These are phyloP conservation scores for Neofusicoccum ribis DNA, from an alignment of 2,329 filamentous ascomycete genomes.

Conservation along the genomic window DNA sequence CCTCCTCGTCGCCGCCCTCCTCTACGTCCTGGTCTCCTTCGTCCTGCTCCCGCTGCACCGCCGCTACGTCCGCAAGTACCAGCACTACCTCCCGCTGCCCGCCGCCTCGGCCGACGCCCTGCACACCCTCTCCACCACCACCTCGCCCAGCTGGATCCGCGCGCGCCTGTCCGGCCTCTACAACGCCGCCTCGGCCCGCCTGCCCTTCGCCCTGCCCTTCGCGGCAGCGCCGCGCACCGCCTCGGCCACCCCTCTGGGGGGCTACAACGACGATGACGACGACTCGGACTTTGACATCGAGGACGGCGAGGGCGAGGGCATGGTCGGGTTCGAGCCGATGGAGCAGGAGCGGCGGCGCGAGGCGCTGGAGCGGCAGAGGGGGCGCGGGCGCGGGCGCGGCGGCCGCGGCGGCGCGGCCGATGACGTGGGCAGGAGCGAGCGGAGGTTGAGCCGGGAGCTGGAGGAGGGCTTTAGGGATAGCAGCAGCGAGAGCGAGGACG, in stretches of 20 bases:
- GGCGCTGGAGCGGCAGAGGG: conserved; percentile 40
- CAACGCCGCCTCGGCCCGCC: not conserved
- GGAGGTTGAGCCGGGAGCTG: conserved; percentile 74
- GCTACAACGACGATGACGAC: conserved; percentile 20
- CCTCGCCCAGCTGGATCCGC: conserved; percentile 29
- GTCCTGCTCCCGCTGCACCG: conserved; percentile 46
- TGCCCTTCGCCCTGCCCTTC: conserved; percentile 11
- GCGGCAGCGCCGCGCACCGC: conserved; percentile 3
- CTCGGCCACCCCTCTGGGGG: not conserved
- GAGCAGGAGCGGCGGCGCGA: conserved; percentile 36
- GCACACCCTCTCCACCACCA: conserved; percentile 29
- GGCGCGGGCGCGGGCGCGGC: conserved; percentile 32
- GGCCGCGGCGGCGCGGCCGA: not conserved
- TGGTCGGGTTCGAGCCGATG: conserved; percentile 47
- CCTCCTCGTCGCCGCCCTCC: conserved; percentile 43
- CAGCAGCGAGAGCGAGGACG: conserved; percentile 56
- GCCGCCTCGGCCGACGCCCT: not conserved
- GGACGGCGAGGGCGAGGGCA: conserved; percentile 48
- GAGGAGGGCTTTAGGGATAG: conserved; percentile 75
- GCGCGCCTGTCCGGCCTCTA: conserved; percentile 31
- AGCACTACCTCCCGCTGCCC: conserved; percentile 46
- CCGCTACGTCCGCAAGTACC: conserved; percentile 46
- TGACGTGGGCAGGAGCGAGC: conserved; percentile 49
- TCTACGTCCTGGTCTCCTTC: conserved; percentile 45
- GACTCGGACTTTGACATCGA: conserved; percentile 34